Evolutionary conservation across 2,329 filamentous ascomycete genomes (phyloP).

Genomic region (Paraphoma sp.): DNA sequence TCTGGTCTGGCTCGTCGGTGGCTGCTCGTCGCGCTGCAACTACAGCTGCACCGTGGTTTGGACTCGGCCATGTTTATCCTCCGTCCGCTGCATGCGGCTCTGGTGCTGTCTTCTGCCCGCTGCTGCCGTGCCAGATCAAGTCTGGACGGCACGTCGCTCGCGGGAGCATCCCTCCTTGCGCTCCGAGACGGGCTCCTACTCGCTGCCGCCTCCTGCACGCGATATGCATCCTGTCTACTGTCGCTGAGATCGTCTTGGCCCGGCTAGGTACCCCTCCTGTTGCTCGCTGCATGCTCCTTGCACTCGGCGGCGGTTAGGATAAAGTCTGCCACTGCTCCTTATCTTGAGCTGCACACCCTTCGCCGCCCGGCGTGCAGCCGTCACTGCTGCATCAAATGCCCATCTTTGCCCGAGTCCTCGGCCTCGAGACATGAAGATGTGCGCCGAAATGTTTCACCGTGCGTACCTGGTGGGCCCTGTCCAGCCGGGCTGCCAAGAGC

Average conservation of each 20-base stretch:
- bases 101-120: constrained; percentile 9
- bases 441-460: constrained; percentile 34
- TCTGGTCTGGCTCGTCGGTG: neutral
- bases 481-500: constrained; percentile 23
- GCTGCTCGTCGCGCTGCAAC: constrained; percentile 1
- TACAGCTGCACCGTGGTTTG: constrained; percentile 1
- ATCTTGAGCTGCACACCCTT: neutral
- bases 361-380: neutral
- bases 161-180: constrained; percentile 10
- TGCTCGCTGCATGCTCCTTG: constrained; percentile 8
- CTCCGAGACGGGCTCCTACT: constrained; percentile 5
- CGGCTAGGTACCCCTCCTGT: constrained; percentile 12
- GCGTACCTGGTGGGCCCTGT: constrained; percentile 27
- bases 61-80: constrained; percentile 1
- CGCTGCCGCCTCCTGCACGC: constrained; percentile 23
- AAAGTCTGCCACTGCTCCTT: neutral
- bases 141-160: constrained; percentile 1
- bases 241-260: constrained; percentile 29
- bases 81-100: constrained; percentile 13
- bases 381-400: neutral
- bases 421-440: constrained; percentile 33
- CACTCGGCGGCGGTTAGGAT: constrained; percentile 18
- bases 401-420: constrained; percentile 9
- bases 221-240: constrained; percentile 18
- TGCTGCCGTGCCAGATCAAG: constrained; percentile 6